A percentile compares a stretch with the other conserved stretches of the same genome.
Evolutionary conservation across 2,329 filamentous ascomycete genomes (phyloP).

Genomic region (Pseudogymnoascus sp.): DNA sequence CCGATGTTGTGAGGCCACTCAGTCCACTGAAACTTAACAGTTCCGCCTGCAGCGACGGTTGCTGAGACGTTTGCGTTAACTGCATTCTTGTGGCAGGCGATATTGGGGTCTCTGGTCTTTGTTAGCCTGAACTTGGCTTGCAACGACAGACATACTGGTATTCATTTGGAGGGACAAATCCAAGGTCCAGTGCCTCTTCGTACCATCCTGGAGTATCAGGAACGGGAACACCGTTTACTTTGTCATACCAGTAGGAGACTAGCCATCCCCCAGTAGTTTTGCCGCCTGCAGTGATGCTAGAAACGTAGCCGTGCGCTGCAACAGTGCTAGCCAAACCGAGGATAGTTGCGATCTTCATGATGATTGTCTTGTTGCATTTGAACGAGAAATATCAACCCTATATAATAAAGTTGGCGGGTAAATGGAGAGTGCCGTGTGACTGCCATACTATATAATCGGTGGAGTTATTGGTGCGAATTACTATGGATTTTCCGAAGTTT

Average conservation of each 20-base stretch:
- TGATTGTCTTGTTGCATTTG: background rate
- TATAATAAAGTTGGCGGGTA: background rate
- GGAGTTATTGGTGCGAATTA: background rate
- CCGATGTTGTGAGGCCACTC: conserved; percentile 57
- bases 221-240: background rate
- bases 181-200: conserved; percentile 40
- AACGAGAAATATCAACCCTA: background rate
- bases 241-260: background rate
- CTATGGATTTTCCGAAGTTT: background rate
- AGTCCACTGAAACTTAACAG: conserved; percentile 53
- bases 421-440: conserved; percentile 1
- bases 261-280: conserved; percentile 12
- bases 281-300: conserved; percentile 39
- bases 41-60: conserved; percentile 51
- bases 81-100: conserved; percentile 54
- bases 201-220: conserved; percentile 42
- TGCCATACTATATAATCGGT: background rate
- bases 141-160: conserved; percentile 30
- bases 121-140: background rate
- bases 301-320: conserved; percentile 39
- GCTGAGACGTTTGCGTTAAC: conserved; percentile 43
- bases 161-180: conserved; percentile 40
- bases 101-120: conserved; percentile 33
- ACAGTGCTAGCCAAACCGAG: conserved; percentile 28
- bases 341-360: conserved; percentile 1